Conservation (phyloP, 2,329 filamentous ascomycete genomes). For the Aspergillus bombycis region DNA sequence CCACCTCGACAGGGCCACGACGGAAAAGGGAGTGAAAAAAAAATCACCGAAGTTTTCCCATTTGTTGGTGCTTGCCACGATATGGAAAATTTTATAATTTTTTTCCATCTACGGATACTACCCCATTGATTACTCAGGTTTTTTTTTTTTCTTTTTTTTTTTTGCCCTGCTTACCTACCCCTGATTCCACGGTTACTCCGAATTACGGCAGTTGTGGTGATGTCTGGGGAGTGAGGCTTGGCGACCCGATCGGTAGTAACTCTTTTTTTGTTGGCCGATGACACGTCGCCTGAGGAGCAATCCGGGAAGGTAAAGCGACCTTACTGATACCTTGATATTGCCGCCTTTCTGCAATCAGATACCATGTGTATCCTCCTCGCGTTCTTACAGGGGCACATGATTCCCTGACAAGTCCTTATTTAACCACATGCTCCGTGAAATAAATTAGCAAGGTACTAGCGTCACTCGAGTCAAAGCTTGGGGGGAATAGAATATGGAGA, state of each 20-base stretch:
- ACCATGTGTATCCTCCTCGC: background rate
- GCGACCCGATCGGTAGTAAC: slow-evolving; percentile 4
- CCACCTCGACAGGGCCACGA: background rate
- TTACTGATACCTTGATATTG: background rate
- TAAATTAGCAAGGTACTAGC: slow-evolving; percentile 18
- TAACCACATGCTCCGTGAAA: background rate
- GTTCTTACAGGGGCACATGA: background rate
- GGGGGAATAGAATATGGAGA: slow-evolving; percentile 13
- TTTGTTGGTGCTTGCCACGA: background rate
- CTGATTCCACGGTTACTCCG: slow-evolving; percentile 6
- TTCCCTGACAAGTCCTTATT: background rate
- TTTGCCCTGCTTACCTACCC: background rate
- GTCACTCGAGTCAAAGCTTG: slow-evolving; percentile 8
- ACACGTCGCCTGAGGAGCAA: slow-evolving; percentile 22
- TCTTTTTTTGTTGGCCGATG: slow-evolving; percentile 15
- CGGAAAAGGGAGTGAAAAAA: background rate
- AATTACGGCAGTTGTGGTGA: slow-evolving; percentile 1
- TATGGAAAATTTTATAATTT: background rate
- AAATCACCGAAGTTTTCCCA: slow-evolving; percentile 2
- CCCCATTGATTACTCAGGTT: background rate
- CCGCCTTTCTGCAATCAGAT: background rate
- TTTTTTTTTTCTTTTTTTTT: background rate
- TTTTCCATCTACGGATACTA: background rate
- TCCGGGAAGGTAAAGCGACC: slow-evolving; percentile 16
- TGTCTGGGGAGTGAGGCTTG: slow-evolving; percentile 16